Evolutionary conservation across 345 rosid genomes (phyloP), one percentile per base, ranked within the genome.

Genomic region (Euphorbia pulcherrima): DNA sequence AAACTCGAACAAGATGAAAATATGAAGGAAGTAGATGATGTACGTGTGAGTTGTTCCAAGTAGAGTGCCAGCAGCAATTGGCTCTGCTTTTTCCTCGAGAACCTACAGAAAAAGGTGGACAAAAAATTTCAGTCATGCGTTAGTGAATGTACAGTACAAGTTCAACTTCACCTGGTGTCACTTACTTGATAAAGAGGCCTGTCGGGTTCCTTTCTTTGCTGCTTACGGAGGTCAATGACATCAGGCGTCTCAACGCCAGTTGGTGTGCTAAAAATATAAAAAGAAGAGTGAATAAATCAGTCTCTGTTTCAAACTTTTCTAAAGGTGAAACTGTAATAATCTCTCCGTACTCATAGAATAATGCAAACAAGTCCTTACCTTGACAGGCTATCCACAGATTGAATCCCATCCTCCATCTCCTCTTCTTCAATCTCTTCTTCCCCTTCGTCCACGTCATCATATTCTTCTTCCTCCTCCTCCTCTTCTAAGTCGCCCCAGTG

Each of bases 401-500:
- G 88, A 61, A 80, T 88, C 70, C 97, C 99, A 69, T 85, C 97
- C 72, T 90, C 93, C 56, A 92, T 60, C 64, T 95, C 97, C 73
- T 89, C 99, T 75, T 92, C 97, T 69, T 92, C 99, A 67, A 87
- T 82, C 81, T 80, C 74, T 72, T 92, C 97, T 46, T 92, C 97
- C 65, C 75, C 86, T 52, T 86, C 88, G 64, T 90, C 93, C 30
- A 85, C 93, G 10, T 87, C 99, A 57, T 94, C 95, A 30, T 86
- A 87, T 30, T 86, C 88, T 29, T 77, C 75, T 18, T 87, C 97
- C 74, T 95, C 99, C 84, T 95, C 99, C 83, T 87, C 97, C 74
- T 95, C 99, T 83, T 95, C 99, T 82, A 95, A 81, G 81, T 95
- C 99, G 83, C 98, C 99, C 99, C 99, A 95, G 74, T 95, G 99